Base-by-base conservation (phyloP, 345 rosid genomes). In the Barbarea vulgaris region DNA sequence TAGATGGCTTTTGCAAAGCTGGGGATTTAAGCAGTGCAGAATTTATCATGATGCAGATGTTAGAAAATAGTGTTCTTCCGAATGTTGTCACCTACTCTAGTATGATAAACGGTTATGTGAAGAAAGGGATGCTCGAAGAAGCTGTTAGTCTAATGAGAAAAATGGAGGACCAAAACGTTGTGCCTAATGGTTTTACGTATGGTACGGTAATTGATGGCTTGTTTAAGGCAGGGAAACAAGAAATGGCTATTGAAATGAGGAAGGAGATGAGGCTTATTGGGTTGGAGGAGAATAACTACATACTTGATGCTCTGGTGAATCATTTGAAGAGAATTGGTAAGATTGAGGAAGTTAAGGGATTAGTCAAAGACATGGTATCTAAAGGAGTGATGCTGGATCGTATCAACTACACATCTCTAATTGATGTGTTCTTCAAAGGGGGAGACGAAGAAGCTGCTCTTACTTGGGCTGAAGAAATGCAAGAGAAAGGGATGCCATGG, bases 341-440 rank as follows among this genome's bases (percentile, higher is more conserved):
- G 67, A 84, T 81, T 80, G 81, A 85, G 70, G 89, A 88, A 79
- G 84, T 85, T 37, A 79, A 77, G 46, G 84, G 52, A 69, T 78
- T 91, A 51, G 76, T 81, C 64, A 58, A 80, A 77, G 85, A 82
- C 77, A 79, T 83, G 83, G 81, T 71, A 64, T 82, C 91, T 34
- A 81, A 60, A 55, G 96, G 93, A 46, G 52, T 91, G 81, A 74
- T 60, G 22, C 85, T 84, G 74, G 97, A 91, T 74, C 83, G 30
- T 61, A 85, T 91, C 73, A 91, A 88, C 80, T 94, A 90, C 83
- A 94, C 97, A 12, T 90, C 97, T 81, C 69, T 90, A 25, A 91
- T 90, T 88, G 98, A 94, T 81, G 91, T 88, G 50, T 85, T 87
- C 82, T 91, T 91, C 74, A 94, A 86, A 84, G 85, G 52, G 28